phyloP scores from a whole-genome alignment of 164 flowering plant genomes.

The Litsea cubeba region DNA sequence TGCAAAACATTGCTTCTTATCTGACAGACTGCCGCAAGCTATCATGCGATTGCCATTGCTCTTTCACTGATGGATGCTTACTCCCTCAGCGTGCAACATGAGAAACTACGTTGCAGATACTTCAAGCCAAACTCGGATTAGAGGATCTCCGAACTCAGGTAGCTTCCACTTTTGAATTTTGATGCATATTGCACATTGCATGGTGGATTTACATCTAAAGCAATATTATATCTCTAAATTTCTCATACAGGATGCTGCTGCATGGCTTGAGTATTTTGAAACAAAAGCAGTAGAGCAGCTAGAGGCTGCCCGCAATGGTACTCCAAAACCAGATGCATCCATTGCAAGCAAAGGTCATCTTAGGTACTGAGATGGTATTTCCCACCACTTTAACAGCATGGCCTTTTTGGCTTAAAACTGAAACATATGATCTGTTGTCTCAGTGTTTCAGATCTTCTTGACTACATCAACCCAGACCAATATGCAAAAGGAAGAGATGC shows the following conservation, averaged over 20 bases:
- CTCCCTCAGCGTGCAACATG: constrained; percentile 88
- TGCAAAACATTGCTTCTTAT: background rate
- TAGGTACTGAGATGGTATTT: constrained; percentile 58
- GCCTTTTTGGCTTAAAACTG: constrained; percentile 1
- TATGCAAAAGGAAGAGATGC: constrained; percentile 51
- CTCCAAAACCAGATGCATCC: constrained; percentile 81
- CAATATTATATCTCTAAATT: background rate
- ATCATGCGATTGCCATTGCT: constrained; percentile 94
- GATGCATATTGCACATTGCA: background rate
- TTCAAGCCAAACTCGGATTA: constrained; percentile 70
- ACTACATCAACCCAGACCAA: constrained; percentile 75
- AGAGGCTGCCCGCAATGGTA: constrained; percentile 83
- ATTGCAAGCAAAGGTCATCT: constrained; percentile 98
- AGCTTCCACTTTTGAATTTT: background rate
- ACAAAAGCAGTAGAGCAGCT: constrained; percentile 87
- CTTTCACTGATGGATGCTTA: constrained; percentile 92
- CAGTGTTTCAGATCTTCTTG: constrained; percentile 96
- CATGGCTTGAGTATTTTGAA: constrained; percentile 94
- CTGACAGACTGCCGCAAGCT: constrained; percentile 86
- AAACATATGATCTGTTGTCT: constrained; percentile 26
- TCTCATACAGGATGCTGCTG: constrained; percentile 79
- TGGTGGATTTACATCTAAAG: background rate
- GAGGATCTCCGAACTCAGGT: constrained; percentile 95
- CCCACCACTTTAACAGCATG: constrained; percentile 16
- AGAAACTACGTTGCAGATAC: constrained; percentile 83